Evolutionary conservation across 768 basidiomycete genomes (phyloP).

Genomic region (Lyophyllum atratum): DNA sequence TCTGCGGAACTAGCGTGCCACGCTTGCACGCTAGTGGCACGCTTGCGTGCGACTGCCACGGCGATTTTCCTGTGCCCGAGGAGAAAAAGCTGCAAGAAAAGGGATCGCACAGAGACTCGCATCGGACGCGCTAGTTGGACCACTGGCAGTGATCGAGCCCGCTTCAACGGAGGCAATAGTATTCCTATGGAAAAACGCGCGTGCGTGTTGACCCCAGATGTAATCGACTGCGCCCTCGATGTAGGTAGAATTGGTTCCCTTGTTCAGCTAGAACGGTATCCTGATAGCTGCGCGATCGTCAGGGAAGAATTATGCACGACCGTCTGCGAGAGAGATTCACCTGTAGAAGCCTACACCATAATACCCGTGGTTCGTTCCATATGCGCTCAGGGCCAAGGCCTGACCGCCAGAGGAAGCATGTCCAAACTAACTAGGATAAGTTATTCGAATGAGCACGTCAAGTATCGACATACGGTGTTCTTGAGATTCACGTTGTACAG

Average conservation of each 20-base stretch:
- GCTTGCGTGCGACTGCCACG: too few relatives aligned
- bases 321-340: not conserved
- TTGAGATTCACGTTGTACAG: conserved; percentile 33
- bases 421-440: too few relatives aligned
- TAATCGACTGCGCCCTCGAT: conserved; percentile 28
- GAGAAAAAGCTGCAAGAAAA: too few relatives aligned
- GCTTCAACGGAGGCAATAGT: conserved; percentile 25
- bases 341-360: conserved; percentile 26
- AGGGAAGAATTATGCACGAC: not conserved
- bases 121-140: conserved; percentile 16
- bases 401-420: conserved; percentile 19
- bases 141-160: conserved; percentile 27
- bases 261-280: conserved; percentile 25
- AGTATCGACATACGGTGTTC: conserved; percentile 24
- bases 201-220: conserved; percentile 26
- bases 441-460: not conserved
- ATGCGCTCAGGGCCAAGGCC: conserved; percentile 28
- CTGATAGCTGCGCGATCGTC: conserved; percentile 17
- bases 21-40: too few relatives aligned
- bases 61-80: too few relatives aligned
- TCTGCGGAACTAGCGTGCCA: too few relatives aligned
- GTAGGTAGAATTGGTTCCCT: conserved; percentile 24
- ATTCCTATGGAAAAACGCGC: conserved; percentile 25
- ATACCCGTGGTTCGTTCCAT: conserved; percentile 26
- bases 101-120: conserved; percentile 17